Evolutionary conservation across 306 rosid genomes (phyloP).

Genomic region (Datisca glomerata): DNA sequence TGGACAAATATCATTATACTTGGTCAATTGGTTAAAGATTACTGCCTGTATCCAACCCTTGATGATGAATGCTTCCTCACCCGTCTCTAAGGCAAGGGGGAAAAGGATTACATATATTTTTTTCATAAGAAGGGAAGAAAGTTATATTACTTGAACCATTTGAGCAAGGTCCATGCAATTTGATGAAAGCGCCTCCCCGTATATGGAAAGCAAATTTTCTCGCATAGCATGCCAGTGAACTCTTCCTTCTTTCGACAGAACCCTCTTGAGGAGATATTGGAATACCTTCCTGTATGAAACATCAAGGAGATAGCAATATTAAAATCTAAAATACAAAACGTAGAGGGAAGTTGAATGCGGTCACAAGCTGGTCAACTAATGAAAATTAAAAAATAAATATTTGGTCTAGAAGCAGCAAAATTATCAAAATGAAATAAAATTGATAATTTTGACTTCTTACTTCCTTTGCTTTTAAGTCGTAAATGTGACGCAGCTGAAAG

Average conservation of each 20-base stretch:
- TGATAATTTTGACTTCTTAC: neutral
- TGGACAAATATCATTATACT: no score
- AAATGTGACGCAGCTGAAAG: no score
- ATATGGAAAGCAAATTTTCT: slow-evolving; percentile 47
- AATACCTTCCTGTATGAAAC: slow-evolving; percentile 64
- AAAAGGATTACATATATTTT: no score
- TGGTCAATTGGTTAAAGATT: no score
- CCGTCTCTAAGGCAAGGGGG: no score
- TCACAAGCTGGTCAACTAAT: slow-evolving; percentile 6
- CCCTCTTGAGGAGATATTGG: slow-evolving; percentile 68
- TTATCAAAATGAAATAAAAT: neutral
- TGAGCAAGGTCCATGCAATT: slow-evolving; percentile 52
- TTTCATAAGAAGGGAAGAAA: no score
- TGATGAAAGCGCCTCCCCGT: slow-evolving; percentile 67
- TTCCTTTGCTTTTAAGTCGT: neutral
- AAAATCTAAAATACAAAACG: slow-evolving; percentile 19
- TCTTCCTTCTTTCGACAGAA: slow-evolving; percentile 41
- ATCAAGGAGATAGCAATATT: slow-evolving; percentile 14
- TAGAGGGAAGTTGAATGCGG: slow-evolving; percentile 1
- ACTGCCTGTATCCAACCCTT: no score
- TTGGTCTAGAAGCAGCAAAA: neutral
- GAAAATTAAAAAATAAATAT: neutral
- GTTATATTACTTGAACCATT: slow-evolving; percentile 61
- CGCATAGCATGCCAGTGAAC: slow-evolving; percentile 53
- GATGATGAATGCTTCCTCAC: no score